Evolutionary conservation across 1,284 basidiomycete genomes (phyloP).

Genomic region (Heimioporus punctisporus): DNA sequence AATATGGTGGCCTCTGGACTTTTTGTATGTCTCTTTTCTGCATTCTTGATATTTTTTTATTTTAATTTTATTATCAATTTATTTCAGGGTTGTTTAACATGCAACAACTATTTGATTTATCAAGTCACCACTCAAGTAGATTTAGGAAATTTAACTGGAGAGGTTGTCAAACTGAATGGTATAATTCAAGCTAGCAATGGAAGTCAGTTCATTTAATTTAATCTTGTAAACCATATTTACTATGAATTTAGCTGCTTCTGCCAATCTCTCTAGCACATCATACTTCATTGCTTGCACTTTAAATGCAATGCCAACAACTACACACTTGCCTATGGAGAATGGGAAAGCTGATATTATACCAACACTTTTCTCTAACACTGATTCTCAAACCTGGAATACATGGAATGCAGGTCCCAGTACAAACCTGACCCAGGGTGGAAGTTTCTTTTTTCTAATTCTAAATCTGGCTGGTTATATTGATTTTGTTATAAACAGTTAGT

Average conservation of each 20-base stretch:
- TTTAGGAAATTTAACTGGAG: background rate
- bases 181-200: background rate
- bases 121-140: constrained; percentile 1
- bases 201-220: background rate
- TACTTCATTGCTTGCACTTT: constrained; percentile 10
- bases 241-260: background rate
- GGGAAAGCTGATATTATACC: background rate
- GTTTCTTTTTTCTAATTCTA: background rate
- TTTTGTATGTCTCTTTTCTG: too few species aligned
- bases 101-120: background rate
- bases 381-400: background rate
- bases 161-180: background rate
- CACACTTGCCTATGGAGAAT: constrained; percentile 2
- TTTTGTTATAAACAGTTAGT: background rate
- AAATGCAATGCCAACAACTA: background rate
- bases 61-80: too few species aligned
- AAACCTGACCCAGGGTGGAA: constrained; percentile 1
- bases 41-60: too few species aligned
- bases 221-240: background rate
- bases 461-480: background rate
- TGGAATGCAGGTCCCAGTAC: background rate
- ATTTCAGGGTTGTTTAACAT: constrained; percentile 1
- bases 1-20: background rate
- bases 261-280: background rate
- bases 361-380: background rate